Conservation (phyloP, 164 flowering plant species). For the Houttuynia cordata region DNA sequence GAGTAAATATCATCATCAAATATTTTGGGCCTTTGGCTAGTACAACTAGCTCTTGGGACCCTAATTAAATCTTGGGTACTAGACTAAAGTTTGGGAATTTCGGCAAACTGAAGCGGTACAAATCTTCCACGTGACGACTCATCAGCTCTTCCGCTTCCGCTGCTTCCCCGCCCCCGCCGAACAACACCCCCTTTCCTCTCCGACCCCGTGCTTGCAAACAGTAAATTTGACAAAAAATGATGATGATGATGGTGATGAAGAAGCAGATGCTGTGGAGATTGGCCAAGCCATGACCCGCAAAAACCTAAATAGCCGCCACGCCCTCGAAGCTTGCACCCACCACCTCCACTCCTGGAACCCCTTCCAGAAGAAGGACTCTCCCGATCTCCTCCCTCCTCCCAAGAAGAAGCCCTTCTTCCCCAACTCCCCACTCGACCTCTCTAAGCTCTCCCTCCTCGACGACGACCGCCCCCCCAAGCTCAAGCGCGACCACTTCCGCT, state of each 20-base stretch:
- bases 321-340: conserved; percentile 62
- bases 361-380: conserved; percentile 36
- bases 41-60: too few species aligned
- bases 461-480: conserved; percentile 25
- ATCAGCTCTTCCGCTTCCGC: too few species aligned
- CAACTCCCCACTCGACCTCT: conserved; percentile 34
- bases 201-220: too few species aligned
- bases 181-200: too few species aligned
- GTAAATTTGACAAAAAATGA: too few species aligned
- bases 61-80: too few species aligned
- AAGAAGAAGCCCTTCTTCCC: conserved; percentile 13
- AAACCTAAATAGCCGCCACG: conserved; percentile 27
- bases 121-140: too few species aligned
- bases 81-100: too few species aligned
- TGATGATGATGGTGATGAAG: background rate
- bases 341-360: conserved; percentile 79
- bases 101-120: too few species aligned
- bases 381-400: conserved; percentile 12
- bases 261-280: background rate
- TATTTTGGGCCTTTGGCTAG: too few species aligned
- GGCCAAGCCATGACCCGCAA: conserved; percentile 30
- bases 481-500: conserved; percentile 21
- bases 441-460: conserved; percentile 51
- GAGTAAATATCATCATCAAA: too few species aligned
- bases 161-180: too few species aligned